A percentile compares a stretch with the other conserved stretches of the same genome.
Conservation (phyloP, 192 early-diverging fungal genomes). For the Neocallimastix lanati region DNA sequence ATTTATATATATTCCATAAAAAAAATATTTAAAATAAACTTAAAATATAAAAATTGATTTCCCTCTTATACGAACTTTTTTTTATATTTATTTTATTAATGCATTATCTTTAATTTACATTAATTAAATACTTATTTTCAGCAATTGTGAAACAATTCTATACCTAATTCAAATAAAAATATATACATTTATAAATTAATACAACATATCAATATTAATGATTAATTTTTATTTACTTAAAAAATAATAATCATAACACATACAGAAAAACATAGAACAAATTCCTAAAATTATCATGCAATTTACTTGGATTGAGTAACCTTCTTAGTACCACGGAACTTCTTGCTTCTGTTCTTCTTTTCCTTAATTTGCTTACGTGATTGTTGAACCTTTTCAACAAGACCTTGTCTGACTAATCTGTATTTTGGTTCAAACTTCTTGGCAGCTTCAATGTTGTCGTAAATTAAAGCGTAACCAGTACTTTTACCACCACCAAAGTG, state of each 20-base stretch:
- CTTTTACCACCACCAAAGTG: constrained; percentile 91
- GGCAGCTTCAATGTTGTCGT: constrained; percentile 78
- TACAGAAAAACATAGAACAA: neutral
- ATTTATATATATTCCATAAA: too few relatives aligned
- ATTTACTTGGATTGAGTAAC: constrained; percentile 6
- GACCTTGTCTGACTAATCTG: constrained; percentile 62
- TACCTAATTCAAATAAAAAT: too few relatives aligned
- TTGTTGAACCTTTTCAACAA: constrained; percentile 46
- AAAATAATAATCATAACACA: neutral
- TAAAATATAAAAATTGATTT: neutral
- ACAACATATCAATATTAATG: too few relatives aligned
- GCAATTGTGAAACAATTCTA: neutral
- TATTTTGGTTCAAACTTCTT: constrained; percentile 99
- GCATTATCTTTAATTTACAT: neutral
- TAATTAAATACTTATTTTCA: neutral
- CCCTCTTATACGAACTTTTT: neutral
- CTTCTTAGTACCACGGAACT: constrained; percentile 94
- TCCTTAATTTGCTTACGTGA: constrained; percentile 98
- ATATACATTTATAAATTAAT: neutral
- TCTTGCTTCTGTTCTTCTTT: constrained; percentile 93
- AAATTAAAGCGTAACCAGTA: constrained; percentile 88
- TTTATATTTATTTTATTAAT: neutral
- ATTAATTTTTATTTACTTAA: too few relatives aligned
- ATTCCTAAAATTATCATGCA: neutral
- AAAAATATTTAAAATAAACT: too few relatives aligned